Percentiles rank a stretch among this genome's conserved stretches.
phyloP scores from a whole-genome alignment of 176 grass and related monocot genomes.

The maize (Zea mays) region Zm-B73-REFERENCE-NAM-5.0 NC_050096.1:230689501-230690000 shows the following conservation, averaged over 20 bases:
- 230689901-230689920: conserved; percentile 1
- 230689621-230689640: background rate
- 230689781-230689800: conserved; percentile 33
- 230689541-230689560: conserved; percentile 25
- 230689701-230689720: background rate
- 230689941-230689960: conserved; percentile 32
- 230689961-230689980: conserved; percentile 77
- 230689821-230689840: background rate
- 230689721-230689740: background rate
- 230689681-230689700: background rate
- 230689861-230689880: background rate
- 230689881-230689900: conserved; percentile 15
- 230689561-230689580: background rate
- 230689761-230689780: conserved; percentile 6
- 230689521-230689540: conserved; percentile 51
- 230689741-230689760: conserved; percentile 35
- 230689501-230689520: conserved; percentile 64
- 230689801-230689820: background rate
- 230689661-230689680: background rate
- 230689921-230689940: conserved; percentile 24
- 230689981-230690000: conserved; percentile 78
- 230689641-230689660: background rate
- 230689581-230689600: background rate
- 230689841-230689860: conserved; percentile 18
- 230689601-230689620: background rate